A percentile compares a stretch with the other conserved stretches of the same genome.
These are phyloP conservation scores for Favolaschia claudopus DNA, from an alignment of 768 basidiomycete genomes.

Conservation along the genomic window DNA sequence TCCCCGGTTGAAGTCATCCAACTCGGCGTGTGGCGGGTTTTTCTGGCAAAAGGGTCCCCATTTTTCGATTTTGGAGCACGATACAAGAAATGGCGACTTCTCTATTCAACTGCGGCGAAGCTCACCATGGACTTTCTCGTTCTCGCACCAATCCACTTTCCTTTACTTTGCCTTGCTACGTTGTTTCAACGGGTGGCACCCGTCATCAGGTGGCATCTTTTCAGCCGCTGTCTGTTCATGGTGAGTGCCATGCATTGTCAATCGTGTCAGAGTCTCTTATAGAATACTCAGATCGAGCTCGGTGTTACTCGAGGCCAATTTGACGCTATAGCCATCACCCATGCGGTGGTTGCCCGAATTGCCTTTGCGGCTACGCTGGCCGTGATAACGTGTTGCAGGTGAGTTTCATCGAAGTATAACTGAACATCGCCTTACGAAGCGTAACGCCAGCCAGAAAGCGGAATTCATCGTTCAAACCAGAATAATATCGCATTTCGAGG, in stretches of 20 bases:
- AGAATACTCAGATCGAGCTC: neutral
- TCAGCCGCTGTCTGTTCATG: conserved; percentile 3
- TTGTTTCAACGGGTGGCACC: neutral
- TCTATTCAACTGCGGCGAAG: neutral
- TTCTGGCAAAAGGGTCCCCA: neutral
- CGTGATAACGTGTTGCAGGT: neutral
- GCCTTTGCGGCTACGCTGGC: neutral
- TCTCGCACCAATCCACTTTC: conserved; percentile 12
- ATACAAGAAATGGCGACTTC: neutral
- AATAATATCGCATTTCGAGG: conserved; percentile 3
- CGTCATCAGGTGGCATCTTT: conserved; percentile 2
- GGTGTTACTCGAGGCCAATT: neutral
- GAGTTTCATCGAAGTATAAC: too few relatives aligned
- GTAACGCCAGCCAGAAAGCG: neutral
- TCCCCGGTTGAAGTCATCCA: neutral
- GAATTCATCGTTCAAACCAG: conserved; percentile 7
- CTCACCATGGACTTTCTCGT: conserved; percentile 2
- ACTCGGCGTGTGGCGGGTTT: conserved; percentile 6
- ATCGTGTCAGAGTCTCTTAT: neutral
- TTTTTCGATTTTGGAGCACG: neutral
- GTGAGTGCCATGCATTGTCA: neutral
- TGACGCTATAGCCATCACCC: neutral
- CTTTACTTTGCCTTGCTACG: neutral
- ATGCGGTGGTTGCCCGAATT: neutral
- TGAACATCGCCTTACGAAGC: too few relatives aligned